These are phyloP conservation scores for Canariomyces notabilis DNA, from an alignment of 2,329 filamentous ascomycete genomes.

Conservation along the genomic window DNA sequence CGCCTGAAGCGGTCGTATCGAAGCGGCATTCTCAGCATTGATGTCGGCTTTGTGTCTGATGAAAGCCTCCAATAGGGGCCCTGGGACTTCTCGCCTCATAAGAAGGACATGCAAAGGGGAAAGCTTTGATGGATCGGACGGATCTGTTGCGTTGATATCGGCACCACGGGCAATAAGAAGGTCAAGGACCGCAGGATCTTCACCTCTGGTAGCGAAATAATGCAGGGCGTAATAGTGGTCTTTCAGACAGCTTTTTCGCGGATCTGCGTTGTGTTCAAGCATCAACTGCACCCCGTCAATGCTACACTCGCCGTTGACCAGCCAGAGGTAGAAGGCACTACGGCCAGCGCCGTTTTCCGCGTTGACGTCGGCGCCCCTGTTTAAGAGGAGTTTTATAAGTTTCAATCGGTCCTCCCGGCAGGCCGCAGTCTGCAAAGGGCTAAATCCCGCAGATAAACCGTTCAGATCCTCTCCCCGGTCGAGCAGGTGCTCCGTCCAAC, in stretches of 20 bases:
- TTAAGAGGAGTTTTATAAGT: constrained; percentile 14
- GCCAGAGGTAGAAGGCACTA: constrained; percentile 9
- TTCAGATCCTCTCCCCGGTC: constrained; percentile 13
- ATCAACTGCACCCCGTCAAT: constrained; percentile 8
- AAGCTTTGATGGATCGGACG: not conserved
- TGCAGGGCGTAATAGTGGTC: constrained; percentile 8
- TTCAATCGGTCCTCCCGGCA: not conserved
- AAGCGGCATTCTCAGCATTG: constrained; percentile 13
- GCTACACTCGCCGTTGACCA: not conserved
- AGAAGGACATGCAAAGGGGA: constrained; percentile 16
- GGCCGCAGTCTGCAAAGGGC: constrained; percentile 15
- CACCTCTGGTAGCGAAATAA: constrained; percentile 11
- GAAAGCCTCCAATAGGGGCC: constrained; percentile 14
- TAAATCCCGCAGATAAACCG: constrained; percentile 8
- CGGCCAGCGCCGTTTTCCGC: constrained; percentile 3
- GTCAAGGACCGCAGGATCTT: constrained; percentile 11
- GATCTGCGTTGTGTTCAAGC: constrained; percentile 13
- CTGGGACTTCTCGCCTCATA: constrained; percentile 5
- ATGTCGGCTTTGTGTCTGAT: constrained; percentile 14
- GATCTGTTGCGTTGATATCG: constrained; percentile 12
- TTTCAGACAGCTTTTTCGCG: not conserved
- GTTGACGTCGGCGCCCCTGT: constrained; percentile 17
- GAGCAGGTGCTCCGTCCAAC: constrained; percentile 15
- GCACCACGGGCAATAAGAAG: constrained; percentile 14
- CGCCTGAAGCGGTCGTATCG: constrained; percentile 13